Evolutionary conservation across 805 yeast species (phyloP).

Genomic region (Starmerella cellae): DNA sequence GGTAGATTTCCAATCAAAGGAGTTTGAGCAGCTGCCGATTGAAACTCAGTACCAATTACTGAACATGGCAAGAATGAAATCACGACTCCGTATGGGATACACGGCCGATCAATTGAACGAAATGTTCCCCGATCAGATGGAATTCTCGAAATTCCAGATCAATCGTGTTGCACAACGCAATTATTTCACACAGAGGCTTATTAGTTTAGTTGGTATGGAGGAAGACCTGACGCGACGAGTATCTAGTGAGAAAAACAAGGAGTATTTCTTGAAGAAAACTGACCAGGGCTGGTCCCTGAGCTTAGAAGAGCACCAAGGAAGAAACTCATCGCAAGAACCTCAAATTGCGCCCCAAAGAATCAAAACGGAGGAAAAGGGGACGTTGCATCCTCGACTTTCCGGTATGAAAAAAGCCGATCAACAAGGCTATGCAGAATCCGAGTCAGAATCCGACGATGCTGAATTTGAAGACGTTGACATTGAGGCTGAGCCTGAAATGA

Average conservation of each 20-base stretch:
- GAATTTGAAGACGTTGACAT: conserved; percentile 64
- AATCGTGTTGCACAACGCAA: conserved; percentile 86
- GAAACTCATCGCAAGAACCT: conserved; percentile 9
- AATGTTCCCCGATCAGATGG: conserved; percentile 73
- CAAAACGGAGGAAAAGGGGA: too few relatives aligned
- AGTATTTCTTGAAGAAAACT: conserved; percentile 60
- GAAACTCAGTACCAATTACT: conserved; percentile 79
- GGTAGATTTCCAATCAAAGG: conserved; percentile 72
- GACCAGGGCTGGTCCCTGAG: conserved; percentile 79
- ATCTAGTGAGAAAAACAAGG: conserved; percentile 69
- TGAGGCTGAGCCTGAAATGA: background rate
- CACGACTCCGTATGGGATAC: conserved; percentile 90
- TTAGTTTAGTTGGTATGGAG: conserved; percentile 74
- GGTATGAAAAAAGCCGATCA: background rate
- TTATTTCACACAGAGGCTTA: conserved; percentile 71
- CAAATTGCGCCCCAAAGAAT: too few relatives aligned
- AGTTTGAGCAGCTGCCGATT: conserved; percentile 63
- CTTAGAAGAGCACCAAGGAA: conserved; percentile 31
- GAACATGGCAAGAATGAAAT: conserved; percentile 66
- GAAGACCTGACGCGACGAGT: conserved; percentile 40
- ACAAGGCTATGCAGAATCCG: background rate
- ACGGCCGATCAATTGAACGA: conserved; percentile 74
- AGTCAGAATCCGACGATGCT: conserved; percentile 29
- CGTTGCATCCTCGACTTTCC: background rate
- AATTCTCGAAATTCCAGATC: conserved; percentile 85